A percentile compares a stretch with the other conserved stretches of the same genome.
Evolutionary conservation across 176 grass and related monocot genomes (phyloP).

Genomic region (Themeda triandra): DNA sequence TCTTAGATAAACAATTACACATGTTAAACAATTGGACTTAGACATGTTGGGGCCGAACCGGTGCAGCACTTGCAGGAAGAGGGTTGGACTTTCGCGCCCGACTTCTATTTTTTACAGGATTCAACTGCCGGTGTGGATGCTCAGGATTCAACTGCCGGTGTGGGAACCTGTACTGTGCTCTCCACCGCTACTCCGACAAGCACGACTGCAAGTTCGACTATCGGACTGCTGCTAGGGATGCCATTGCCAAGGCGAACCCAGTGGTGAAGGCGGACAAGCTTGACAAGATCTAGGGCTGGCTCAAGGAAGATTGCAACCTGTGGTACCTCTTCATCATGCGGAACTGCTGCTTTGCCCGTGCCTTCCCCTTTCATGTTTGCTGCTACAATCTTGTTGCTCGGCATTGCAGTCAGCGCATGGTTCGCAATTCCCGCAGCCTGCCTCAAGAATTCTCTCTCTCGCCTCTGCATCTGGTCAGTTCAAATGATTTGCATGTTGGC

Average conservation of each 20-base stretch:
- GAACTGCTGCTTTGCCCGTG: slow-evolving; percentile 41
- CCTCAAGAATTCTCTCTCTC: slow-evolving; percentile 29
- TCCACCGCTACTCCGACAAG: slow-evolving; percentile 86
- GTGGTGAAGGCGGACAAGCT: slow-evolving; percentile 95
- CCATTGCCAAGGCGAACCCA: slow-evolving; percentile 96
- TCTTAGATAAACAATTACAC: no score
- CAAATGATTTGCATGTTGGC: slow-evolving; percentile 54
- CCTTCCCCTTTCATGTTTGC: slow-evolving; percentile 47
- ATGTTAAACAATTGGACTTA: no score
- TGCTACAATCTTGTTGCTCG: slow-evolving; percentile 31
- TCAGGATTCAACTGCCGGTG: slow-evolving; percentile 92
- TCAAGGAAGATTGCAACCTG: not conserved
- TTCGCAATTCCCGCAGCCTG: slow-evolving; percentile 21
- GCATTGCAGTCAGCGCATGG: slow-evolving; percentile 47
- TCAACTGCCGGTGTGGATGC: no score
- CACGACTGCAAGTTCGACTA: slow-evolving; percentile 92
- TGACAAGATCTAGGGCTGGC: slow-evolving; percentile 78
- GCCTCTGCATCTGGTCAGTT: slow-evolving; percentile 21
- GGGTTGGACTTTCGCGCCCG: slow-evolving; percentile 77
- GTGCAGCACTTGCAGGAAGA: slow-evolving; percentile 68
- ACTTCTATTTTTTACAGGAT: no score
- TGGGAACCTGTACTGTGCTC: slow-evolving; percentile 65
- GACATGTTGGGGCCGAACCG: slow-evolving; percentile 72
- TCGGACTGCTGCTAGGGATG: slow-evolving; percentile 74
- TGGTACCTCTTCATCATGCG: slow-evolving; percentile 3